Evolutionary conservation across 257 asterid species (phyloP), one percentile per base, ranked within the genome.

Genomic region (Przewalskia tangutica): DNA sequence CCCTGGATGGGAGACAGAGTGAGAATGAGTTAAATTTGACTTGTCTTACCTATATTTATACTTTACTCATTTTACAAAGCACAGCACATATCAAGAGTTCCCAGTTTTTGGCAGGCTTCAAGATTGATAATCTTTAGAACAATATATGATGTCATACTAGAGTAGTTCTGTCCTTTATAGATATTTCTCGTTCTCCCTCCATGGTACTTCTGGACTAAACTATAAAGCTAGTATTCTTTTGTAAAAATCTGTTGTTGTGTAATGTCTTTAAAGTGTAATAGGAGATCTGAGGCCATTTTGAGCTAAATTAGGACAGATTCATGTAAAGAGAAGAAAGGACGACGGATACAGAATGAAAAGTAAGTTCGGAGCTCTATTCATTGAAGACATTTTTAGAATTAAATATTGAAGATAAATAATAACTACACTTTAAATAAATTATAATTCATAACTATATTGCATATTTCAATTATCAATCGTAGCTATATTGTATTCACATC

Each of bases 1-100:
- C 82, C 99, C 99, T 17, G 87, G 85, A 82, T 95, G 99, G 99
- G 97, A 92, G 8, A 86, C 89, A 17, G 38, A 79, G 75, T 88
- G 85, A 84, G 79, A 50, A 51, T 58, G 54, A 38, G 27, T 63
- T 11, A n/a, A 64, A 23, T 2, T 17, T 48, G 46, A 48, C 46
- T 12, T 46, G 62, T 62, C 8, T 51, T 46, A 17, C 79, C 54
- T 4, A 17, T 51, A 20, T 32, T 40, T 50, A 62, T 56, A 60
- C 38, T 32, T 67, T 50, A 34, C 50, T 40, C 23, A 81, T 70
- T 17, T 27, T 18, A 9, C 23, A 2, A 65, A 20, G 34, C 78
- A 18, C 59, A 46, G 11, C 2, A 13, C 53, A 6, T 54, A 51
- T 50, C 34, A 81, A 40, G 23, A 42, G 50, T 51, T 34, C 36